These are phyloP conservation scores for Priceomyces medius DNA, from an alignment of 805 yeast genomes.

Conservation along the genomic window DNA sequence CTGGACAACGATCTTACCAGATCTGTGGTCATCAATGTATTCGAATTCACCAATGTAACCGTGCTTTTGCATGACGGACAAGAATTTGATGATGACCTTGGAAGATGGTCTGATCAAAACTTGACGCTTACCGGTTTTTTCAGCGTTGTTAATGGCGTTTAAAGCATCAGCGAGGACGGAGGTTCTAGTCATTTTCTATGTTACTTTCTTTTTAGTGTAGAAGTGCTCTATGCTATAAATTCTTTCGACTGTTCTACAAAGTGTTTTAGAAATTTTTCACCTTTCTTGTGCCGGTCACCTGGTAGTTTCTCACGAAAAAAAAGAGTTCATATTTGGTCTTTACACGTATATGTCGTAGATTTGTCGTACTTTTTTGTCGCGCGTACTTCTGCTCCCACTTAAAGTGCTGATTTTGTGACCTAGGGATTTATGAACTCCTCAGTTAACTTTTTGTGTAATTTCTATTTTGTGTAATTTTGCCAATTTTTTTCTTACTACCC, in stretches of 20 bases:
- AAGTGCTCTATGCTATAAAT: neutral
- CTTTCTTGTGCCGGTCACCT: constrained; percentile 1
- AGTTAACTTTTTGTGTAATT: constrained; percentile 2
- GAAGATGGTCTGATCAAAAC: constrained; percentile 97
- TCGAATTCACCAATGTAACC: constrained; percentile 99
- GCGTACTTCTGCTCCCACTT: too few relatives aligned
- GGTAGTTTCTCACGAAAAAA: neutral
- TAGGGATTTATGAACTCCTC: too few relatives aligned
- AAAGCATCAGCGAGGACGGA: constrained; percentile 98
- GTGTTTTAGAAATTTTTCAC: constrained; percentile 1
- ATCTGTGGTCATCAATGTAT: constrained; percentile 98
- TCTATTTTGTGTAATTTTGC: constrained; percentile 1
- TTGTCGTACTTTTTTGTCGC: neutral
- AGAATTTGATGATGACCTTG: constrained; percentile 95
- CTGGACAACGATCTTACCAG: constrained; percentile 95
- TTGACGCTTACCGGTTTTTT: constrained; percentile 98
- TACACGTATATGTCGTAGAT: neutral
- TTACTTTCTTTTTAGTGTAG: neutral
- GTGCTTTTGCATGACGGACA: constrained; percentile 96
- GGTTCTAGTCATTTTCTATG: constrained; percentile 82
- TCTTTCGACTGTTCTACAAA: neutral
- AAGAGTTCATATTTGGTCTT: neutral
- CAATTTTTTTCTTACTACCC: neutral
- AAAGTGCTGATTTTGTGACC: too few relatives aligned
- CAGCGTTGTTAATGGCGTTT: constrained; percentile 98